A percentile compares a stretch with the other conserved stretches of the same genome.
Evolutionary conservation across 73 alveolate genomes (phyloP).

Genomic region (Symbiodinium natans): DNA sequence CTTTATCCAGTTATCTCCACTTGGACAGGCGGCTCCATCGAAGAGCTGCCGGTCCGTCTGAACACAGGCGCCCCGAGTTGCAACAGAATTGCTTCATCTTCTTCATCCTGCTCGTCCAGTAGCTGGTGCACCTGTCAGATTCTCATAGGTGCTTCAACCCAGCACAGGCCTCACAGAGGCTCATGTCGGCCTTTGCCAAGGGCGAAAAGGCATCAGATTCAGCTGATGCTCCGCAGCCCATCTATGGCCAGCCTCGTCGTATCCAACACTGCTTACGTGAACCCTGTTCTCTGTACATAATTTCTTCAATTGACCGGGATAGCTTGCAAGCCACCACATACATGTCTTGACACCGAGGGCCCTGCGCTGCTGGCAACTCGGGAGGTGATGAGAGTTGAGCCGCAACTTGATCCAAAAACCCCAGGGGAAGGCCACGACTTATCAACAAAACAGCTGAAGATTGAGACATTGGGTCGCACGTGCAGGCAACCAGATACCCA

Average conservation of each 20-base stretch:
- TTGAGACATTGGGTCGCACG: no score
- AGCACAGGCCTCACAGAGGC: no score
- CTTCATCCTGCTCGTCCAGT: neutral
- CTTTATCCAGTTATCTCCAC: no score
- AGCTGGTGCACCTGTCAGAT: neutral
- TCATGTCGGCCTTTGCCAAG: neutral
- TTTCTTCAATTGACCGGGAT: no score
- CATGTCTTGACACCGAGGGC: neutral
- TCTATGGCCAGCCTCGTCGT: neutral
- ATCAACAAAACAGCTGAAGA: no score
- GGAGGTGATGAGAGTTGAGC: neutral
- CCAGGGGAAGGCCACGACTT: no score
- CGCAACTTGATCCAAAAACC: neutral
- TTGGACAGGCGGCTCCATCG: neutral
- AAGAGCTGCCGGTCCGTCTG: neutral
- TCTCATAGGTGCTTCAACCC: no score
- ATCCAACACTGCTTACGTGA: no score
- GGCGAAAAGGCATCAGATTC: neutral
- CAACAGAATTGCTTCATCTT: neutral
- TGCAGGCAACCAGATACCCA: no score
- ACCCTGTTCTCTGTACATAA: no score
- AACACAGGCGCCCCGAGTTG: neutral
- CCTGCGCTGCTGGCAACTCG: neutral
- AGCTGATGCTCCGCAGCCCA: slow-evolving; percentile 4
- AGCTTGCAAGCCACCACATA: no score